Base-by-base conservation (phyloP, 352 stramenopile genomes). In the Thalassiosira sp. region DNA sequence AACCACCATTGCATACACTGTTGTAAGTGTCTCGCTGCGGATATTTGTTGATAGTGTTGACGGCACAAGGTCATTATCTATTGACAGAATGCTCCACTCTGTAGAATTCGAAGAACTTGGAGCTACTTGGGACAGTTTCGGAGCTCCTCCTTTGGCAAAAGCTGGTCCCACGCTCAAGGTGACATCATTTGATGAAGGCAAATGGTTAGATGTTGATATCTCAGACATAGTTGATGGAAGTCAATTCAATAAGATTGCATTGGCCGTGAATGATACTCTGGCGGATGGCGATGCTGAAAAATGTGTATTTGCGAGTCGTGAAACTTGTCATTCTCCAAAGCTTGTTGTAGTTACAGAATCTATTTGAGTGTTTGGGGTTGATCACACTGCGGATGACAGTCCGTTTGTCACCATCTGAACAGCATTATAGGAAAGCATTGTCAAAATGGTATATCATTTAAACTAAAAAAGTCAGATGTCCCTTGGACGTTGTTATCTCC, bases 41-140 rank as follows among this genome's bases (percentile, higher is more conserved):
- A 7, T 72, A 53, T 72, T 58, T 25, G 51, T 72, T 27, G 27
- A 64, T 25, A 56, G 52, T 28, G 53, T 64, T 43, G 63, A 49
- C 49, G 49, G 37, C 49, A 22, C 33, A 11, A 67, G 37, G 20
- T 42, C 57, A 40, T 35, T 63, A 45, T 63, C 62, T 24, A 33
- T 64, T 33, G 57, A 46, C 48, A 72, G 59, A 18, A 13, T 68
- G 22, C 45, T 40, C 6, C 33, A 46, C 13, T 61, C 33, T 24
- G 16, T 46, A 16, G 40, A 42, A 48, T 72, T 49, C 49, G 37
- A 72, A 8, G 63, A 72, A 63, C 33, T 25, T 10, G n/a, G 22
- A 49, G 35, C 58, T 2, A 72, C 51, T 16, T 72, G 35, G 63
- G 27, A 57, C 18, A 72, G 49, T 61, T 57, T 72, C 48, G 63